These are phyloP conservation scores for Suillus americanus DNA, from an alignment of 768 basidiomycete species.

Conservation along the genomic window DNA sequence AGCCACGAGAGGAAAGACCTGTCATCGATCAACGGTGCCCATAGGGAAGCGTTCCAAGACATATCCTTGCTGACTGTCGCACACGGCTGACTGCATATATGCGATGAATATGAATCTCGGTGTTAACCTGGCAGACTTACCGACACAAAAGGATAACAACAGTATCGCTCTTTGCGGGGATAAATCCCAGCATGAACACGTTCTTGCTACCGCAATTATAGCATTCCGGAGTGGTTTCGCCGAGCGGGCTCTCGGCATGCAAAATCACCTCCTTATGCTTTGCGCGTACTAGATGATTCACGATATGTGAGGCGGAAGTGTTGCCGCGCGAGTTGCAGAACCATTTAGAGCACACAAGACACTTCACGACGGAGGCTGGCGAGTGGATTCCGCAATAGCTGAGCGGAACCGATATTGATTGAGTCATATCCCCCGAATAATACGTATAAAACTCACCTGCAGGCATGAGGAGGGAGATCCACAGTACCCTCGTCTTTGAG, in stretches of 20 bases:
- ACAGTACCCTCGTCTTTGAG: constrained; percentile 77
- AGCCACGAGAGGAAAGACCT: constrained; percentile 99
- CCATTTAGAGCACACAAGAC: constrained; percentile 89
- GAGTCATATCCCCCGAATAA: constrained; percentile 8
- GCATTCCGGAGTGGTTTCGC: constrained; percentile 97
- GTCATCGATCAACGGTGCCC: constrained; percentile 99
- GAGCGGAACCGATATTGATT: constrained; percentile 3
- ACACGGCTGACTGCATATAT: constrained; percentile 82
- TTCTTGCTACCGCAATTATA: constrained; percentile 99
- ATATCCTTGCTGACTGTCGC: constrained; percentile 97
- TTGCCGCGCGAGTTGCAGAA: constrained; percentile 99
- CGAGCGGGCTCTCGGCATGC: constrained; percentile 92
- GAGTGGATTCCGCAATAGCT: constrained; percentile 99
- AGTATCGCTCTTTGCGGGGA: constrained; percentile 98
- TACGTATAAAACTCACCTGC: constrained; percentile 63
- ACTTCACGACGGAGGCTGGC: constrained; percentile 96
- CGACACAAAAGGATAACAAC: constrained; percentile 97
- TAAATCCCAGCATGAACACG: constrained; percentile 99
- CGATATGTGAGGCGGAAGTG: constrained; percentile 97
- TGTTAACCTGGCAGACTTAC: constrained; percentile 44
- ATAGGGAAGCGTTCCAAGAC: constrained; percentile 96
- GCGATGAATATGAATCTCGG: neutral
- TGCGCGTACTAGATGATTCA: constrained; percentile 97
- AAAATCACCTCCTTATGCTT: constrained; percentile 99
- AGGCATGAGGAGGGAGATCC: constrained; percentile 89